Base-by-base conservation (phyloP, 2,329 filamentous ascomycete species). In the Ceratocystis cubensis region DNA sequence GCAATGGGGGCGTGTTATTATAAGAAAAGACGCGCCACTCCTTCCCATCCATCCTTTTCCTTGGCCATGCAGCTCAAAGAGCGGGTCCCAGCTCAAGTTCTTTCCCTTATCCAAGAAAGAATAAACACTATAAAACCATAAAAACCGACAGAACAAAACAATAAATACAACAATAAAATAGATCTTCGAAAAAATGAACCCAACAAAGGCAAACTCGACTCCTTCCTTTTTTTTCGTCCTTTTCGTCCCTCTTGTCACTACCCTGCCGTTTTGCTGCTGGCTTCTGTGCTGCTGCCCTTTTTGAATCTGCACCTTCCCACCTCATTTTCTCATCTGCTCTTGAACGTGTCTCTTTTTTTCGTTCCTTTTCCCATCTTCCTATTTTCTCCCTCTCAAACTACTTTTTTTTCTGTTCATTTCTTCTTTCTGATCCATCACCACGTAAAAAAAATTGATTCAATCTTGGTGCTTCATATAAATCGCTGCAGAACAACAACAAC, bases 281-380 rank as follows among this genome's bases (percentile, higher is more conserved):
- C 25, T 59, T 59, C 53, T 59, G 53, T 59, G 53, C 53, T 59
- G 53, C 53, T 57, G 28, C 53, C 53, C 53, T 59, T 59, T 59
- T 59, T 59, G 53, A 30, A 59, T 59, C 53, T 33, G 53, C 15
- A 37, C 53, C 53, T 59, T 30, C 53, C 53, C 53, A 59, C 15
- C 28, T 37, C 28, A 33, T n/a, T 59, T 57, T 37, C 17, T 8
- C 25, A 37, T 30, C 15, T 30, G 25, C 15, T 59, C 28, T 59
- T 30, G 53, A 30, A 4, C 33, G 15, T 20, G 53, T 37, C 28
- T n/a, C 28, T 59, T 20, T n/a, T 17, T 33, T 25, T 37, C 13
- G 28, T 59, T 25, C 22, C 3, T 30, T 7, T 22, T 30, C 8
- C 28, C 53, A 20, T 25, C 48, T 53, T 53, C 48, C 5, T 15